Base-by-base conservation (phyloP, 768 basidiomycete genomes). In the Leccinum longicurvipes region DNA sequence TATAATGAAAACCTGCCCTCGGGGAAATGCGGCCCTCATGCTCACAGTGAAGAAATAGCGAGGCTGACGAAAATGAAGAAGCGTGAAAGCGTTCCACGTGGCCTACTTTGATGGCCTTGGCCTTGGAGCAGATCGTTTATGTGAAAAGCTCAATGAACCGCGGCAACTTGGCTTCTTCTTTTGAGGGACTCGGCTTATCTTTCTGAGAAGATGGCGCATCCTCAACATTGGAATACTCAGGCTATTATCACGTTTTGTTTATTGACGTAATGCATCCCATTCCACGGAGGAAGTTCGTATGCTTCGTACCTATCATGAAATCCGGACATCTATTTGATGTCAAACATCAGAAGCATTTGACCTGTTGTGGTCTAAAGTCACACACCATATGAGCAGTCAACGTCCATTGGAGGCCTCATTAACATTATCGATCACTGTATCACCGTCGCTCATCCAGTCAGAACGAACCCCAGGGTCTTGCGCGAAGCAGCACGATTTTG, bases 1-100 rank as follows among this genome's bases (percentile, higher is more conserved):
- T 47, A 42, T 41, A 49, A 67, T 68, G 67, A 68, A 65, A 60
- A 42, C 67, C 65, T 65, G 57, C 64, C 57, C 36, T 57, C n/a
- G 47, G 49, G 50, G 48, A 52, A 59, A 53, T 48, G 51, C 56
- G 27, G 34, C 44, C 53, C 45, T 53, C 56, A 46, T 54, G 53
- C 55, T 53, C 25, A 50, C 42, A n/a, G 50, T 50, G 59, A 57
- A 47, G 45, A 54, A 49, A 34, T 27, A 50, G 36, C 21, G 28
- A 58, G 41, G 49, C 45, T 46, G 42, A 31, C 36, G 34, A 68
- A 48, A 56, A 50, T 32, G 59, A 56, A 58, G 50, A 54, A 61
- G 57, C 51, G 55, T 48, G 57, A 54, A 55, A 23, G 47, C 15
- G 24, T 53, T 39, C 55, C 36, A 32, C 21, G 24, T 39, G 45